Evolutionary conservation across 768 basidiomycete species (phyloP).

Genomic region (Cubamyces sp.): DNA sequence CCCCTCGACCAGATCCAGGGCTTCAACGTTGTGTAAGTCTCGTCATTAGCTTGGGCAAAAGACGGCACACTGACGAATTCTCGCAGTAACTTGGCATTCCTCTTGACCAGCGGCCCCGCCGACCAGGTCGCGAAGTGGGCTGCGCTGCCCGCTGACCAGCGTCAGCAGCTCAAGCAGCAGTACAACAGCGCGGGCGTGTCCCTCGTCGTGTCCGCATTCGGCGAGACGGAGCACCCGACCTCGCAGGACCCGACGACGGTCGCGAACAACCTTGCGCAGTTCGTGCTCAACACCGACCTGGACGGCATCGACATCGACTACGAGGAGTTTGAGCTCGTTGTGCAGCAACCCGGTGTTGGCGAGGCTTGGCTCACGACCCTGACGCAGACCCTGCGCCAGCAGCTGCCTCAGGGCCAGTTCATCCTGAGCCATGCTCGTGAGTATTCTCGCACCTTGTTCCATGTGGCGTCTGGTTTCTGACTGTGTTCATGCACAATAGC

Average conservation of each 20-base stretch:
- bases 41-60: too few species aligned
- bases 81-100: conserved; percentile 45
- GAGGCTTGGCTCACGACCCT: conserved; percentile 48
- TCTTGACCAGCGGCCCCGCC: conserved; percentile 43
- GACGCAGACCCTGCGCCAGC: conserved; percentile 38
- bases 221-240: conserved; percentile 49
- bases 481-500: conserved; percentile 30
- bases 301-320: conserved; percentile 62
- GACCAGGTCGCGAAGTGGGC: conserved; percentile 52
- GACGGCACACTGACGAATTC: too few species aligned
- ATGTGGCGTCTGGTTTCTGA: background rate
- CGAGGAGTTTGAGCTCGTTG: conserved; percentile 60
- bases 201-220: conserved; percentile 60
- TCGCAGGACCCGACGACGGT: conserved; percentile 42
- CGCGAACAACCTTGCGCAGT: conserved; percentile 48
- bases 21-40: conserved; percentile 18
- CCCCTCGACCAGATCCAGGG: conserved; percentile 17
- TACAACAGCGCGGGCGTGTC: conserved; percentile 62
- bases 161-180: conserved; percentile 45
- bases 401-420: conserved; percentile 39
- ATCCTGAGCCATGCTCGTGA: conserved; percentile 41
- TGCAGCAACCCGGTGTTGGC: conserved; percentile 55
- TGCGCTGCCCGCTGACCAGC: conserved; percentile 40
- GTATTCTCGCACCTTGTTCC: conserved; percentile 5
- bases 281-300: conserved; percentile 48